Evolutionary conservation across 1,139 yeast species (phyloP).

Genomic region (Protomyces pachydermus): DNA sequence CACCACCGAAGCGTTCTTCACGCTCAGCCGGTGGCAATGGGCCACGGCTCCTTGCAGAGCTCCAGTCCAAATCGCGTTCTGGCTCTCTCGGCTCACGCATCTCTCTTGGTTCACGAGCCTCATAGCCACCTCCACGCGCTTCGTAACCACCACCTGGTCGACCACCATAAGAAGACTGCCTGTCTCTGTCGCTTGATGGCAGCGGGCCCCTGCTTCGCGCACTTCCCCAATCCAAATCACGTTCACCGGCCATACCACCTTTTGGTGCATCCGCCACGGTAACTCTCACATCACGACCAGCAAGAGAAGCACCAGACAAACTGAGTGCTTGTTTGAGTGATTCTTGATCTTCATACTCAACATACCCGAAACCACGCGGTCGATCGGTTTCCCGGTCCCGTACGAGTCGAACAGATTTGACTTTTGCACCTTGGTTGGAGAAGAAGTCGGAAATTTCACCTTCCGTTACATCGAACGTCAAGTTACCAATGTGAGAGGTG

Average conservation of each 20-base stretch:
- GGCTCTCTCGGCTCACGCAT: conserved; percentile 30
- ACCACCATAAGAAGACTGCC: conserved; percentile 17
- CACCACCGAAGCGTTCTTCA: conserved; percentile 16
- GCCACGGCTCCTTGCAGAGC: conserved; percentile 34
- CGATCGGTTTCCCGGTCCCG: conserved; percentile 56
- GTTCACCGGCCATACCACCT: conserved; percentile 32
- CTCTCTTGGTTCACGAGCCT: conserved; percentile 18
- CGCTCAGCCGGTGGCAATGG: conserved; percentile 37
- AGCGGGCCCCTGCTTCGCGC: conserved; percentile 38
- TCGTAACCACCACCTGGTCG: conserved; percentile 17
- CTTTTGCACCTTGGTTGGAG: conserved; percentile 47
- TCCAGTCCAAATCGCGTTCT: conserved; percentile 37
- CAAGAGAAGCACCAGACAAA: conserved; percentile 58
- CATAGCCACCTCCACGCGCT: conserved; percentile 18
- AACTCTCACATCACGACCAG: conserved; percentile 74
- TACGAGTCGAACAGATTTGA: conserved; percentile 57
- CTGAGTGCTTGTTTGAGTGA: conserved; percentile 65
- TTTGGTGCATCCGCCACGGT: conserved; percentile 84
- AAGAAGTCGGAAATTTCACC: conserved; percentile 62
- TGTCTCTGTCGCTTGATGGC: conserved; percentile 34
- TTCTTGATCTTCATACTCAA: conserved; percentile 65
- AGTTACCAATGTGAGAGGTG: conserved; percentile 79
- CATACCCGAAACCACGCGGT: conserved; percentile 80
- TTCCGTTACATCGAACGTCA: conserved; percentile 79
- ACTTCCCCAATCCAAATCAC: conserved; percentile 37